Percentiles rank a stretch among this genome's conserved stretches.
phyloP scores from a whole-genome alignment of 2,329 filamentous ascomycete species.

The Fusarium devonianum region DNA sequence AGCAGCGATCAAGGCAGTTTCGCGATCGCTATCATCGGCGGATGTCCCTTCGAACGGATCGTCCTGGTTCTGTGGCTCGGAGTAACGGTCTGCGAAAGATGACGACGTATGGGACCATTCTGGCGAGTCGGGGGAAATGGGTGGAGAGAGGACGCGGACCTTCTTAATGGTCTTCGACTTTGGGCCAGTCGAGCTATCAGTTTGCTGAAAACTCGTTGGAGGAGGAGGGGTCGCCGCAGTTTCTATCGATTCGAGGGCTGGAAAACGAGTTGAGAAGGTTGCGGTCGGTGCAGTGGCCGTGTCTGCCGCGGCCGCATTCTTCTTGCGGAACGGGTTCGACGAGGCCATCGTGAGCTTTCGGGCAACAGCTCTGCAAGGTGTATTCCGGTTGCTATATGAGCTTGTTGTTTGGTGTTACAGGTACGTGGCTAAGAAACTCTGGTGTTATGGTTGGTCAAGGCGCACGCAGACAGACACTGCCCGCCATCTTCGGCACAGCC shows the following conservation, averaged over 20 bases:
- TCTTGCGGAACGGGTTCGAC: constrained; percentile 63
- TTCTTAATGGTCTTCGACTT: constrained; percentile 68
- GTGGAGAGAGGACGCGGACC: constrained; percentile 71
- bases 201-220: constrained; percentile 36
- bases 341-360: constrained; percentile 41
- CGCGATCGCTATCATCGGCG: constrained; percentile 42
- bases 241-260: constrained; percentile 43
- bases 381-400: constrained; percentile 20
- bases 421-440: constrained; percentile 17
- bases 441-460: constrained; percentile 33
- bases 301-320: constrained; percentile 39
- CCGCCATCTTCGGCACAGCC: constrained; percentile 44
- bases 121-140: constrained; percentile 63
- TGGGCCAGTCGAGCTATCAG: constrained; percentile 45
- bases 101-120: constrained; percentile 45
- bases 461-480: constrained; percentile 38
- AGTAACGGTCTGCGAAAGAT: constrained; percentile 42
- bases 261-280: constrained; percentile 32
- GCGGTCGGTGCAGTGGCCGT: constrained; percentile 23
- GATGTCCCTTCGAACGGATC: constrained; percentile 47
- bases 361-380: constrained; percentile 7
- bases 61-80: constrained; percentile 34
- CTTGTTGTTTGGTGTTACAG: constrained; percentile 19
- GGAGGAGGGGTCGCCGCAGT: constrained; percentile 40
- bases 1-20: constrained; percentile 33